These are phyloP conservation scores for Populus euphratica DNA, from an alignment of 345 rosid genomes.

Conservation along the genomic window DNA sequence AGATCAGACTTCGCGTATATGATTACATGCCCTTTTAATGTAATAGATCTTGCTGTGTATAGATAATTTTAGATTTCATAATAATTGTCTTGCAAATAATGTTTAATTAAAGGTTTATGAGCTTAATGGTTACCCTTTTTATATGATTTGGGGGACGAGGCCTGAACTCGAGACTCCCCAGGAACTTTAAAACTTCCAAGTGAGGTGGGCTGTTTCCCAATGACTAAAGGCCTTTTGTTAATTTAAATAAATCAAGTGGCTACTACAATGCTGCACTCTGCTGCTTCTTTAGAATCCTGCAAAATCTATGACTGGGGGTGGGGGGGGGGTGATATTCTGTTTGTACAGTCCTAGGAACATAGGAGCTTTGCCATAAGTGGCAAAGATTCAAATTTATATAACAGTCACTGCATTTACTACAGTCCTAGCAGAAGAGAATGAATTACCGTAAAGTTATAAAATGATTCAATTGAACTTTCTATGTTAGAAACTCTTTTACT, in stretches of 20 bases:
- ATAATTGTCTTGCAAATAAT: not conserved
- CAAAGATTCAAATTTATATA: not conserved
- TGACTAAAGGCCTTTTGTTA: not conserved
- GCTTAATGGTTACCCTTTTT: not conserved
- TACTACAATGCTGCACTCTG: not conserved
- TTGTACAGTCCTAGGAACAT: not conserved
- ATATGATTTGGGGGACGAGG: not conserved
- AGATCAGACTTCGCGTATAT: not conserved
- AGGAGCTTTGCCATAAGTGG: not conserved
- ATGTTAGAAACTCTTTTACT: not conserved
- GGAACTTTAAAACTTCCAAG: not conserved
- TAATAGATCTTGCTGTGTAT: not conserved
- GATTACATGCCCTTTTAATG: not conserved
- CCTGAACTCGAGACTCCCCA: not conserved
- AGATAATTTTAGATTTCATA: not conserved
- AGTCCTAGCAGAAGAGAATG: not conserved
- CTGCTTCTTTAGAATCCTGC: not conserved
- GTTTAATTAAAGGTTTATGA: not conserved
- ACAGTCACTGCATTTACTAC: not conserved
- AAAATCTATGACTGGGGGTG: not conserved
- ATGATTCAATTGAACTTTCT: not conserved
- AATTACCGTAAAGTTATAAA: not conserved
- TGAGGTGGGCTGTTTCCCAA: not conserved
- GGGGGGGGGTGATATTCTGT: not conserved
- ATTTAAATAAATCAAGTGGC: not conserved